Percentiles rank a stretch among this genome's conserved stretches.
Evolutionary conservation across 2,329 filamentous ascomycete species (phyloP).

Genomic region (Coniella vitis): DNA sequence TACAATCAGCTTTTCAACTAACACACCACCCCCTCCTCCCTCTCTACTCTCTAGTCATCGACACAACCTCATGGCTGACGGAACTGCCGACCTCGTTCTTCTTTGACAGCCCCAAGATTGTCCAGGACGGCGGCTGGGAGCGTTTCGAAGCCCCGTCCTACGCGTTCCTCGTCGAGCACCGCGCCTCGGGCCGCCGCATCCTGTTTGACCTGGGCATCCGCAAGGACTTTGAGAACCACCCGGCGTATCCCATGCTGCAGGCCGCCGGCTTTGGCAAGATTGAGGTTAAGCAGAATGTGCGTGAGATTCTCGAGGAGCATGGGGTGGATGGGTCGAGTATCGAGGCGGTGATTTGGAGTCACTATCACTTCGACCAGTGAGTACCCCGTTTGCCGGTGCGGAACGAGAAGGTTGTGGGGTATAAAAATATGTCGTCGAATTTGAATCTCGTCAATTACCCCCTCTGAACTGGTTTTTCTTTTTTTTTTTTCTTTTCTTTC

Average conservation of each 20-base stretch:
- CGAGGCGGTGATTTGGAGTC: constrained; percentile 24
- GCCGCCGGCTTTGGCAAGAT: constrained; percentile 19
- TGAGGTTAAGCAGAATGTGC: constrained; percentile 34
- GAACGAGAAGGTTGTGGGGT: too few species aligned
- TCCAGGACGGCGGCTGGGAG: constrained; percentile 26
- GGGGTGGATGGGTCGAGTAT: constrained; percentile 17
- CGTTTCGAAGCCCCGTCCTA: constrained; percentile 32
- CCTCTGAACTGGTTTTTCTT: background rate
- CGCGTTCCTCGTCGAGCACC: constrained; percentile 42
- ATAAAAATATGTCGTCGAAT: too few species aligned
- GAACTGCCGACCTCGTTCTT: background rate
- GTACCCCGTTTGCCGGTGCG: too few species aligned
- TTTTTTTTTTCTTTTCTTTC: background rate
- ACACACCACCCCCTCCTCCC: too few species aligned
- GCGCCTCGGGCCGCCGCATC: constrained; percentile 20
- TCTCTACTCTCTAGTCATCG: constrained; percentile 10
- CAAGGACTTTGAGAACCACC: constrained; percentile 36
- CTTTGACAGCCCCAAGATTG: constrained; percentile 20
- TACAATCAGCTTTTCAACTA: too few species aligned
- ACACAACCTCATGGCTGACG: constrained; percentile 7
- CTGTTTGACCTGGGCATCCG: constrained; percentile 31
- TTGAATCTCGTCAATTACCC: too few species aligned
- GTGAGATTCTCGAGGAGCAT: constrained; percentile 32
- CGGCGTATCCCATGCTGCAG: background rate
- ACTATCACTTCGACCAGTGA: constrained; percentile 24